These are phyloP conservation scores for Aspergillus pseudoviridinutans DNA, from an alignment of 2,329 filamentous ascomycete species.

Conservation along the genomic window DNA sequence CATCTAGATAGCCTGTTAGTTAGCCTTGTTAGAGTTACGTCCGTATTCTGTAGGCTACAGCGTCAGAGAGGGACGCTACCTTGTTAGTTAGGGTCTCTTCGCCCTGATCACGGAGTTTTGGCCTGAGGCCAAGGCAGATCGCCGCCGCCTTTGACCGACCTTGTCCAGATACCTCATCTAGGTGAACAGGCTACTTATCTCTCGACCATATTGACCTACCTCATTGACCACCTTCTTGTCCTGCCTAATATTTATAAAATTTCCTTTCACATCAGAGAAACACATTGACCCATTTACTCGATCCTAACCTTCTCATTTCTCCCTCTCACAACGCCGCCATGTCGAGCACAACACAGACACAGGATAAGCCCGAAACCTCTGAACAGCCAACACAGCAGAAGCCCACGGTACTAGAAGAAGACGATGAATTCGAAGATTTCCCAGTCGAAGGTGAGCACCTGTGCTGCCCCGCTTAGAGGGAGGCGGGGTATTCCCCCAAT, in stretches of 20 bases:
- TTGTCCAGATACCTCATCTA: background rate
- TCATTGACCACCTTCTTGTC: too few relatives aligned
- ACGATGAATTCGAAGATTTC: slow-evolving; percentile 99
- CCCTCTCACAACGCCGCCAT: slow-evolving; percentile 32
- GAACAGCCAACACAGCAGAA: slow-evolving; percentile 57
- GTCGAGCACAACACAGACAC: slow-evolving; percentile 39
- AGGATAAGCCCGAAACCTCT: slow-evolving; percentile 35
- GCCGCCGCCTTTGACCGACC: background rate
- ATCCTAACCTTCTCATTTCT: background rate
- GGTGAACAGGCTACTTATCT: background rate
- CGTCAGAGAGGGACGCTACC: background rate
- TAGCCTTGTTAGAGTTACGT: background rate
- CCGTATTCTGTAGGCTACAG: background rate
- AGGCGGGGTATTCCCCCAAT: background rate
- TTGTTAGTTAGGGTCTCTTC: background rate
- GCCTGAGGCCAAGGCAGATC: background rate
- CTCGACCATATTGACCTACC: background rate
- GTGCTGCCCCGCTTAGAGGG: background rate
- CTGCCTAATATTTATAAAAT: background rate
- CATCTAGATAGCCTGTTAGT: background rate
- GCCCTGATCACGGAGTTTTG: background rate
- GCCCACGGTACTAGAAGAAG: slow-evolving; percentile 77
- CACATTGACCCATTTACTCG: background rate
- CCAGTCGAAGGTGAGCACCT: slow-evolving; percentile 74
- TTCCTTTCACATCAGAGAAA: background rate